These are phyloP conservation scores for Colletotrichum navitas DNA, from an alignment of 2,329 filamentous ascomycete species.

Conservation along the genomic window DNA sequence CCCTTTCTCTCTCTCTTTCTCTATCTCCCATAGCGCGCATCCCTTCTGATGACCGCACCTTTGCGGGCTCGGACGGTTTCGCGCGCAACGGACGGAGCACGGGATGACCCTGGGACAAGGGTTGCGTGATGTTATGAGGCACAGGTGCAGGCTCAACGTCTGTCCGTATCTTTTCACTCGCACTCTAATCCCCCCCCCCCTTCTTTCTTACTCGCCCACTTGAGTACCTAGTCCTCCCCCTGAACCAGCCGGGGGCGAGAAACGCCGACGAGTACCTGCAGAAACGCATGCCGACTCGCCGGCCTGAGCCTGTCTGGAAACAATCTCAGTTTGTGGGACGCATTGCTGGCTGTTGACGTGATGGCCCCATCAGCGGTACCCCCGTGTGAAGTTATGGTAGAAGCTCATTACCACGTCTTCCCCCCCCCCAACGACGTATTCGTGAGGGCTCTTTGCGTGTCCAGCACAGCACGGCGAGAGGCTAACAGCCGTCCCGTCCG, in stretches of 20 bases:
- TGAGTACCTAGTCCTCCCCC: not conserved
- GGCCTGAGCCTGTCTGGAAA: slow-evolving; percentile 7
- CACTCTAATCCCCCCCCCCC: not conserved
- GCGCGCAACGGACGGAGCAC: not conserved
- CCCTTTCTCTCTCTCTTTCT: too few relatives aligned
- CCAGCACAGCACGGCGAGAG: slow-evolving; percentile 5
- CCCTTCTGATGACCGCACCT: slow-evolving; percentile 9
- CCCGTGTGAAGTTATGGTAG: slow-evolving; percentile 34
- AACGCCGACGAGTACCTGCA: not conserved
- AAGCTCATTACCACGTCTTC: slow-evolving; percentile 29
- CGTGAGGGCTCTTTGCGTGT: not conserved
- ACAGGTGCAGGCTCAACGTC: not conserved
- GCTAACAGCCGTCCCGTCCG: not conserved
- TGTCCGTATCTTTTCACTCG: not conserved
- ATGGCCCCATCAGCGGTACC: slow-evolving; percentile 4
- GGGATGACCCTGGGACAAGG: slow-evolving; percentile 26
- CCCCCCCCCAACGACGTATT: not conserved
- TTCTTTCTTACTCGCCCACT: not conserved
- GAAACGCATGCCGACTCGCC: slow-evolving; percentile 2
- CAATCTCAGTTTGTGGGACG: slow-evolving; percentile 4
- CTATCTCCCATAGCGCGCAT: not conserved
- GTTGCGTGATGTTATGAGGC: slow-evolving; percentile 30
- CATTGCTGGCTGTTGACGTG: not conserved
- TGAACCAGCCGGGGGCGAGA: not conserved
- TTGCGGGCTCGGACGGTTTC: slow-evolving; percentile 24